These are phyloP conservation scores for Pseudoneurospora amorphoporcata DNA, from an alignment of 495 filamentous ascomycete species.

Conservation along the genomic window DNA sequence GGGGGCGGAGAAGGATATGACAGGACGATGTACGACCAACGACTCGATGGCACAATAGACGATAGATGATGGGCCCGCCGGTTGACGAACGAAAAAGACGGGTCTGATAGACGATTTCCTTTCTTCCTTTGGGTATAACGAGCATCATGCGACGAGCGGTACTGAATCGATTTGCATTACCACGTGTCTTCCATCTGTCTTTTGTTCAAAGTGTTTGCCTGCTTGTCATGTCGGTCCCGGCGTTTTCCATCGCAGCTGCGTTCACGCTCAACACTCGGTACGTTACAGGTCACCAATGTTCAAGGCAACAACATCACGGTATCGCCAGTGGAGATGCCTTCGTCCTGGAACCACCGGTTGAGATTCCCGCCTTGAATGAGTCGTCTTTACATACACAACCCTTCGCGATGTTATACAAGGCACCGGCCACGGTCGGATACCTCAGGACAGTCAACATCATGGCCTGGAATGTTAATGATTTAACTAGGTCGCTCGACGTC, in stretches of 20 bases:
- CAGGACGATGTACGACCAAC: background rate
- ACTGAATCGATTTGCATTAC: background rate
- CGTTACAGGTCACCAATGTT: conserved; percentile 31
- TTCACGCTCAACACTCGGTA: conserved; percentile 5
- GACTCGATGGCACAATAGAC: background rate
- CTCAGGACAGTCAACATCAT: no score
- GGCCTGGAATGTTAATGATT: no score
- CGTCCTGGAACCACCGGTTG: conserved; percentile 27
- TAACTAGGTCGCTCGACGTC: no score
- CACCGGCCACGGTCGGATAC: no score
- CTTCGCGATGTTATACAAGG: no score
- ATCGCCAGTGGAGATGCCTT: conserved; percentile 46
- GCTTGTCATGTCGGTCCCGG: background rate
- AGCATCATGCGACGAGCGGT: background rate
- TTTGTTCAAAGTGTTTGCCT: background rate
- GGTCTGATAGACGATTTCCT: background rate
- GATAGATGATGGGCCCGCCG: background rate
- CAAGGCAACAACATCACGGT: conserved; percentile 47
- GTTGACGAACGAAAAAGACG: background rate
- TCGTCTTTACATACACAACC: background rate
- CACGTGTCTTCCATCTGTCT: background rate
- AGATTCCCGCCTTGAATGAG: background rate
- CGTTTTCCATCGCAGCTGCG: background rate
- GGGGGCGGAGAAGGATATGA: background rate
- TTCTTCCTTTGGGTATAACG: background rate